Evolutionary conservation across 73 alveolate genomes (phyloP).

Genomic region (Tetrahymena borealis): DNA sequence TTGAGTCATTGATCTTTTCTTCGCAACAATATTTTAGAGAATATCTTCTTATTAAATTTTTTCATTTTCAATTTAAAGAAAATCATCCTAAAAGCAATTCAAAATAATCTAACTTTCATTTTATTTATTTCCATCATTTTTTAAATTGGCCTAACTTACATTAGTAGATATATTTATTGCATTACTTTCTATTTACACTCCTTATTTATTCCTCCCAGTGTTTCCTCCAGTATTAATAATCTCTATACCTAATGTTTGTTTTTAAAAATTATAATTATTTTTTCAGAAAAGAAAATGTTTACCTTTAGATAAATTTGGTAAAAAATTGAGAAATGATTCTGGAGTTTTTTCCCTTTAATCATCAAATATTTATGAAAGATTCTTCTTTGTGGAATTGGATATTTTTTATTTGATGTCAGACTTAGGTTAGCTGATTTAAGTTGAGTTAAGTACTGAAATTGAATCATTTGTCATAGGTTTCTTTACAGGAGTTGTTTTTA

Average conservation of each 20-base stretch:
- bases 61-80: background rate
- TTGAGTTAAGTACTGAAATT: background rate
- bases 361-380: background rate
- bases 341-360: background rate
- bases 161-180: background rate
- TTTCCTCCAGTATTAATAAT: background rate
- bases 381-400: background rate
- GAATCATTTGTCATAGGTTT: background rate
- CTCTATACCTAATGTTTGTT: background rate
- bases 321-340: background rate
- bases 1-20: background rate
- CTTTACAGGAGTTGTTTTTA: background rate
- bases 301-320: background rate
- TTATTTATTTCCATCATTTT: background rate
- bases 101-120: background rate
- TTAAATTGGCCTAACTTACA: background rate
- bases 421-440: background rate
- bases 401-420: background rate
- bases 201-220: background rate
- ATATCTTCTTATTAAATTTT: background rate
- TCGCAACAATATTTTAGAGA: background rate
- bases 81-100: background rate
- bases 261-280: background rate
- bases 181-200: background rate
- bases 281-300: background rate